phyloP scores from a whole-genome alignment of 192 early-diverging fungal genomes.

The Entophlyctis luteolus region DNA sequence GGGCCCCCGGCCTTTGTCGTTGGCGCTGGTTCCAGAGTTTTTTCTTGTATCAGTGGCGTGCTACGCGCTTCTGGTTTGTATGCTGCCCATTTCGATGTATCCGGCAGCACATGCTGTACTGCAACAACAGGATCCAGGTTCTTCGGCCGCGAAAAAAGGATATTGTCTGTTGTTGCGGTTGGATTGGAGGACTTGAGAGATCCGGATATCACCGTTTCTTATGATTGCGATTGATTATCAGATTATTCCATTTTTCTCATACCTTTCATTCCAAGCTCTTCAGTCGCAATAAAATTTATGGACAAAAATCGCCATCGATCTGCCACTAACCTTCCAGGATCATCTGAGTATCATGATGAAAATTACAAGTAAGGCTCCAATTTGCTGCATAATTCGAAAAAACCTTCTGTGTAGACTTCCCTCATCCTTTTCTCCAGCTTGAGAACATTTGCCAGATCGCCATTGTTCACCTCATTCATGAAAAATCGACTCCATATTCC shows the following conservation, averaged over 20 bases:
- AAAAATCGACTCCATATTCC: conserved; percentile 80
- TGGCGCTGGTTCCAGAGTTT: not conserved
- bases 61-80: conserved; percentile 54
- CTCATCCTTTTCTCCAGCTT: conserved; percentile 74
- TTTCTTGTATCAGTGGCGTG: not conserved
- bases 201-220: not conserved
- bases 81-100: conserved; percentile 65
- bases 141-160: not conserved
- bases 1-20: not conserved
- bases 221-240: too few species aligned
- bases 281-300: conserved; percentile 64
- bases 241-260: too few species aligned
- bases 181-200: not conserved
- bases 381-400: not conserved
- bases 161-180: not conserved
- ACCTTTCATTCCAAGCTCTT: conserved; percentile 54
- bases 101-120: conserved; percentile 69
- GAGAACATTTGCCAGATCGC: conserved; percentile 69
- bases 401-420: conserved; percentile 70
- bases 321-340: too few species aligned
- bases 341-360: too few species aligned
- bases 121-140: conserved; percentile 55
- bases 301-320: conserved; percentile 74
- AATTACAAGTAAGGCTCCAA: not conserved
- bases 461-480: conserved; percentile 82